phyloP scores from a whole-genome alignment of 2,329 filamentous ascomycete genomes.

The Colletotrichum spaethianum region DNA sequence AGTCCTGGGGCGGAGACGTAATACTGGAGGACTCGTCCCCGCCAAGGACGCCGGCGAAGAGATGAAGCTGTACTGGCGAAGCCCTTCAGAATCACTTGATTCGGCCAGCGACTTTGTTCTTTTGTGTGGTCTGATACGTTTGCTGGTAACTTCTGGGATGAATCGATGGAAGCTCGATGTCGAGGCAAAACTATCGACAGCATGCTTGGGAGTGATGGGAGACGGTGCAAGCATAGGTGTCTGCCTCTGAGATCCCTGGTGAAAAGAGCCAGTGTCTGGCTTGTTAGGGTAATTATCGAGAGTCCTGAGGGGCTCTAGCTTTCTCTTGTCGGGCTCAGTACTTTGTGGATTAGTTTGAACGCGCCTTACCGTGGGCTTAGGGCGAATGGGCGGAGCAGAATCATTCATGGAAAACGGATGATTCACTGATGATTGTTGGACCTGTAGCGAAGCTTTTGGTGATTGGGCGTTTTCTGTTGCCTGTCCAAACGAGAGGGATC shows the following conservation, averaged over 20 bases:
- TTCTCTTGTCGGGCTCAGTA: not conserved
- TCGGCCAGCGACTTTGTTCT: slow-evolving; percentile 35
- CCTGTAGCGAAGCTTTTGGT: slow-evolving; percentile 48
- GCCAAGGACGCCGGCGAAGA: slow-evolving; percentile 32
- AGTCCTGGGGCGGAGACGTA: slow-evolving; percentile 45
- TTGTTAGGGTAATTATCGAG: not conserved
- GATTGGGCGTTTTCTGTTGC: slow-evolving; percentile 44
- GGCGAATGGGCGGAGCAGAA: not conserved
- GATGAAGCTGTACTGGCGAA: slow-evolving; percentile 5
- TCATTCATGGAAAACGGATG: slow-evolving; percentile 43
- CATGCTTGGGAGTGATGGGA: slow-evolving; percentile 7
- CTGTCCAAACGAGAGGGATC: slow-evolving; percentile 56
- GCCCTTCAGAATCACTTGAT: not conserved
- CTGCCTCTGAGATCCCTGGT: slow-evolving; percentile 1
- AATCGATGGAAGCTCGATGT: not conserved
- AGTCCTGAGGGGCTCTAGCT: not conserved
- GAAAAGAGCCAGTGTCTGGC: not conserved
- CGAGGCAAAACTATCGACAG: not conserved
- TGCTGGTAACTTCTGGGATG: not conserved
- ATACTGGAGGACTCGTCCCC: slow-evolving; percentile 26
- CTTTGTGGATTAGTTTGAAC: slow-evolving; percentile 4
- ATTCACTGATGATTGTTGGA: slow-evolving; percentile 54
- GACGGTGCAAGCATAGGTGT: not conserved
- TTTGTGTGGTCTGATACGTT: slow-evolving; percentile 25
- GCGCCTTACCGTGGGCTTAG: slow-evolving; percentile 17